Evolutionary conservation across 495 filamentous ascomycete genomes (phyloP).

Genomic region (Echria macrotheca): DNA sequence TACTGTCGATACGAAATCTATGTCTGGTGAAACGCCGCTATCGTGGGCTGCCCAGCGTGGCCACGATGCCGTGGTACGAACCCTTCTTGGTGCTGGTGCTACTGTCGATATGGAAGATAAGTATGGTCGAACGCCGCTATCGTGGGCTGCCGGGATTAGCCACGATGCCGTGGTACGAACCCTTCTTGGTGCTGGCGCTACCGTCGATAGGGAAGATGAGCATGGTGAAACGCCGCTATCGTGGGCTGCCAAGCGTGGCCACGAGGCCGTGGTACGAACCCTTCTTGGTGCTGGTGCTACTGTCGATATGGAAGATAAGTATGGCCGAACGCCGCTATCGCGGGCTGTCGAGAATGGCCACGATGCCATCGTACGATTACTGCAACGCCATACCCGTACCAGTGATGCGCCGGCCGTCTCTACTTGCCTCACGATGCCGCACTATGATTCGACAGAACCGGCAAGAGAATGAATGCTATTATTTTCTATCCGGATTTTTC

Average conservation of each 20-base stretch:
- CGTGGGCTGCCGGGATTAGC: constrained; percentile 1
- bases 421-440: not conserved
- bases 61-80: not conserved
- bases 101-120: not conserved
- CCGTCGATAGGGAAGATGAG: constrained; percentile 1
- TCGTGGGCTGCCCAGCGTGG: not conserved
- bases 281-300: not conserved
- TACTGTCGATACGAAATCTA: not conserved
- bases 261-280: constrained; percentile 5
- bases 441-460: constrained; percentile 1
- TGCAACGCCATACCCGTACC: not conserved
- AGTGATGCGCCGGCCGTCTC: constrained; percentile 1
- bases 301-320: not conserved
- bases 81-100: not conserved
- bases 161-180: not conserved
- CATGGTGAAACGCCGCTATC: not conserved
- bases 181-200: constrained; percentile 1
- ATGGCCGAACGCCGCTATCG: not conserved
- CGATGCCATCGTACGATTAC: not conserved
- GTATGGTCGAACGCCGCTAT: not conserved
- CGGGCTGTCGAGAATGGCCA: not conserved
- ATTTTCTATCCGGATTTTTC: constrained; percentile 3
- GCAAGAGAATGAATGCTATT: constrained; percentile 1
- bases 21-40: not conserved
- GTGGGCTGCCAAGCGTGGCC: not conserved